Percentiles rank a stretch among this genome's conserved stretches.
These are phyloP conservation scores for Batkoa obscura DNA, from an alignment of 371 early-diverging fungal genomes.

Conservation along the genomic window DNA sequence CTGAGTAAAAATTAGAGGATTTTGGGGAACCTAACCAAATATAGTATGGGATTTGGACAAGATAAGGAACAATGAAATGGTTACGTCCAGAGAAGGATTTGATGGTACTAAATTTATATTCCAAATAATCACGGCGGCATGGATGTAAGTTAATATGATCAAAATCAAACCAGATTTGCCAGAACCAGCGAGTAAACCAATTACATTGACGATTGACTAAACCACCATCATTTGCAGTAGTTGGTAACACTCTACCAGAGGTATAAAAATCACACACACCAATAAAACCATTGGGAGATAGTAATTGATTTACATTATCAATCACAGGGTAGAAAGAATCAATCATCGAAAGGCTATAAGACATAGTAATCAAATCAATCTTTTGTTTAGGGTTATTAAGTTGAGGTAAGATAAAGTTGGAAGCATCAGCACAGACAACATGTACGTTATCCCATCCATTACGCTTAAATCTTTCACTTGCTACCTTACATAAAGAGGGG, in stretches of 20 bases:
- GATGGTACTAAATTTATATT: conserved; percentile 58
- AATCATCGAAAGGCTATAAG: conserved; percentile 81
- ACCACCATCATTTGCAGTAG: conserved; percentile 27
- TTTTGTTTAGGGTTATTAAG: conserved; percentile 29
- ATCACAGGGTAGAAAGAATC: conserved; percentile 48
- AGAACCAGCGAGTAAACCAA: conserved; percentile 66
- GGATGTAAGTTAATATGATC: conserved; percentile 64
- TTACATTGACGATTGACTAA: conserved; percentile 31
- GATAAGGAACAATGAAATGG: conserved; percentile 44
- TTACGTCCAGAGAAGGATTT: conserved; percentile 53
- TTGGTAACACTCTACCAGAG: conserved; percentile 20
- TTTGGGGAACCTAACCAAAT: conserved; percentile 42
- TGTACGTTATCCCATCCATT: conserved; percentile 61
- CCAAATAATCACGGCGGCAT: conserved; percentile 65
- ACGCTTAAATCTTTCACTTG: conserved; percentile 45
- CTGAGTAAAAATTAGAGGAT: background rate
- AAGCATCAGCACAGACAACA: conserved; percentile 64
- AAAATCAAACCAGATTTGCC: conserved; percentile 55
- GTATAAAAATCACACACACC: conserved; percentile 60
- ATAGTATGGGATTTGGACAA: conserved; percentile 69
- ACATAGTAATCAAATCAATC: conserved; percentile 57
- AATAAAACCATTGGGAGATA: conserved; percentile 47
- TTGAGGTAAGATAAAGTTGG: conserved; percentile 37
- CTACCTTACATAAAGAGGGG: conserved; percentile 58
- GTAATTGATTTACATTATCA: conserved; percentile 36